Evolutionary conservation across 1,284 basidiomycete genomes (phyloP).

Genomic region (Pseudozyma tsukubaensis): DNA sequence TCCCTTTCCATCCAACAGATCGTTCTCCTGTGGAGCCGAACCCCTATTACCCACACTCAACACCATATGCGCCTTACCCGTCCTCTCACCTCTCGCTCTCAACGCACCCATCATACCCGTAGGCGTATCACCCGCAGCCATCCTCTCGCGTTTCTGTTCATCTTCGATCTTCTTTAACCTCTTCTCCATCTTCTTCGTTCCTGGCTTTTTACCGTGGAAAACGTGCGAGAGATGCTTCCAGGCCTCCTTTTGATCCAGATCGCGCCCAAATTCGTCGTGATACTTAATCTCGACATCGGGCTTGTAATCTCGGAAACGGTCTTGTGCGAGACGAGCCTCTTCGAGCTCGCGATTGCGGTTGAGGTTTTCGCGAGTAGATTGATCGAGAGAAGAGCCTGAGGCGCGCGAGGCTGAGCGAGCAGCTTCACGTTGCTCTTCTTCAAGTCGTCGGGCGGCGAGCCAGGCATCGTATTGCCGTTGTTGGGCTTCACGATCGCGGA

Average conservation of each 20-base stretch:
- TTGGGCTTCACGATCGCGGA: constrained; percentile 80
- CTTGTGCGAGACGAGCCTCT: constrained; percentile 84
- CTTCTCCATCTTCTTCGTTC: constrained; percentile 65
- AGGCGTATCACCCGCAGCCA: constrained; percentile 66
- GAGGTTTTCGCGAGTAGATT: constrained; percentile 92
- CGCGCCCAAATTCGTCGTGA: constrained; percentile 87
- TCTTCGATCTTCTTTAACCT: constrained; percentile 61
- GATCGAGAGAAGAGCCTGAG: constrained; percentile 76
- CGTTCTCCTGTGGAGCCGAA: constrained; percentile 63
- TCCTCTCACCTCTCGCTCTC: constrained; percentile 57
- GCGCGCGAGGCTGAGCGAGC: constrained; percentile 74
- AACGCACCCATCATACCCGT: constrained; percentile 65
- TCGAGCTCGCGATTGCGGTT: constrained; percentile 90
- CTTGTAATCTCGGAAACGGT: constrained; percentile 91
- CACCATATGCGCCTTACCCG: constrained; percentile 68
- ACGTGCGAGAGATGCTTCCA: constrained; percentile 69
- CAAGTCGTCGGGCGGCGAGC: constrained; percentile 84
- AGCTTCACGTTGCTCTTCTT: constrained; percentile 81
- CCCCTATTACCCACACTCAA: constrained; percentile 63
- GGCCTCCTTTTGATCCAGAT: constrained; percentile 86
- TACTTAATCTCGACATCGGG: constrained; percentile 97
- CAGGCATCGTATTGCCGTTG: constrained; percentile 89
- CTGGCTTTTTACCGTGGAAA: constrained; percentile 67
- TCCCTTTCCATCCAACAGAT: constrained; percentile 45
- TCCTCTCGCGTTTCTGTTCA: constrained; percentile 63